Conservation (phyloP, 805 yeast genomes). For the Blastobotrys peoriensis region DNA sequence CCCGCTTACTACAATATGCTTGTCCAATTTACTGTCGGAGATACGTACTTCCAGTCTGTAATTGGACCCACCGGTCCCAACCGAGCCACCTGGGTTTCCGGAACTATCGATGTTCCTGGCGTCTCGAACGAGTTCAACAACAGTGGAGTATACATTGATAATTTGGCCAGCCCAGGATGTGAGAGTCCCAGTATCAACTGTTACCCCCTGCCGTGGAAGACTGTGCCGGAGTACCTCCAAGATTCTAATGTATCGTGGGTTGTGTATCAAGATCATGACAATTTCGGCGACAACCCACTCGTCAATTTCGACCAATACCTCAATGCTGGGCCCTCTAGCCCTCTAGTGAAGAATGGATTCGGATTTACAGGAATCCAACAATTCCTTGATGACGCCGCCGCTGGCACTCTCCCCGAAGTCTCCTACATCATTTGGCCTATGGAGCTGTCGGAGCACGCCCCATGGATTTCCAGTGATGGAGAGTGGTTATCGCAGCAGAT, state of each 20-base stretch:
- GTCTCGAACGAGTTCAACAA: conserved; percentile 13
- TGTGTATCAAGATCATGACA: conserved; percentile 22
- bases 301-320: conserved; percentile 19
- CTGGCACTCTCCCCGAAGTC: conserved; percentile 24
- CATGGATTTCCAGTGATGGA: conserved; percentile 21
- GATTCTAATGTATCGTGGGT: conserved; percentile 19
- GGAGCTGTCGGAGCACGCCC: conserved; percentile 24
- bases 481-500: conserved; percentile 22
- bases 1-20: conserved; percentile 22
- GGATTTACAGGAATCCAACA: conserved; percentile 18
- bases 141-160: conserved; percentile 24
- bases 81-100: conserved; percentile 25
- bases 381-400: conserved; percentile 17
- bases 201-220: conserved; percentile 23
- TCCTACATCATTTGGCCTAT: conserved; percentile 24
- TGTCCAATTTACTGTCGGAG: conserved; percentile 22
- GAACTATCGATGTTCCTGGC: conserved; percentile 19
- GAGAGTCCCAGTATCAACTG: conserved; percentile 14
- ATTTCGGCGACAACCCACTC: conserved; percentile 21
- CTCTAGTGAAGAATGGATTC: conserved; percentile 18
- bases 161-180: conserved; percentile 20
- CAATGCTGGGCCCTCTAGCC: conserved; percentile 6
- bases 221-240: conserved; percentile 21
- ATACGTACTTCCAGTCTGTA: conserved; percentile 23
- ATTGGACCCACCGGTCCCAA: conserved; percentile 25